Percentiles rank a stretch among this genome's conserved stretches.
Evolutionary conservation across 1,284 basidiomycete species (phyloP).

Genomic region (Apiotrichum montevideense): DNA sequence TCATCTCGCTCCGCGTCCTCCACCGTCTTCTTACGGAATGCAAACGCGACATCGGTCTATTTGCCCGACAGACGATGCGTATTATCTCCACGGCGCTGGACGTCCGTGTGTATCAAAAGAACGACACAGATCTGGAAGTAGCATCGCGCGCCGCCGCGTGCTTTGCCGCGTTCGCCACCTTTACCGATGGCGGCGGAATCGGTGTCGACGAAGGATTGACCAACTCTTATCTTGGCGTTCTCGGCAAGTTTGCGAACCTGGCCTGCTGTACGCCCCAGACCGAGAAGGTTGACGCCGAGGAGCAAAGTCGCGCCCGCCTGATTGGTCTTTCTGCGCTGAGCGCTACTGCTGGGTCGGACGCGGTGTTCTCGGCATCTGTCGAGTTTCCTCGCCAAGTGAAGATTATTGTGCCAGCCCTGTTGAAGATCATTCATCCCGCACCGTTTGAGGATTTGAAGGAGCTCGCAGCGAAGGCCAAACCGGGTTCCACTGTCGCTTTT

Average conservation of each 20-base stretch:
- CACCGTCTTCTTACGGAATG: constrained; percentile 84
- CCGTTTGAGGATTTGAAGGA: constrained; percentile 59
- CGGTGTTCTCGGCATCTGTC: constrained; percentile 66
- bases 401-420: constrained; percentile 66
- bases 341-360: constrained; percentile 76
- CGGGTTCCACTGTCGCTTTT: constrained; percentile 52
- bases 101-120: constrained; percentile 51
- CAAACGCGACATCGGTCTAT: constrained; percentile 73
- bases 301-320: constrained; percentile 61
- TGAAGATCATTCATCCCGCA: constrained; percentile 64
- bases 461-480: constrained; percentile 58
- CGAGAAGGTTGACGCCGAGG: constrained; percentile 32
- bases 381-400: constrained; percentile 70
- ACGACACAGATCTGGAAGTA: constrained; percentile 67
- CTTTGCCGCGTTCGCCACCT: constrained; percentile 91
- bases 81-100: constrained; percentile 64
- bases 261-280: constrained; percentile 51
- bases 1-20: constrained; percentile 81
- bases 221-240: constrained; percentile 62
- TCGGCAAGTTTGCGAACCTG: constrained; percentile 63
- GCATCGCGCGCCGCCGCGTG: constrained; percentile 70
- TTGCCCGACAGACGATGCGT: constrained; percentile 70
- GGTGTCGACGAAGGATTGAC: constrained; percentile 69
- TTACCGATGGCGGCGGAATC: constrained; percentile 73
- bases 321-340: constrained; percentile 79